Evolutionary conservation across 1,284 basidiomycete species (phyloP).

Genomic region (Moesziomyces globuligerus): DNA sequence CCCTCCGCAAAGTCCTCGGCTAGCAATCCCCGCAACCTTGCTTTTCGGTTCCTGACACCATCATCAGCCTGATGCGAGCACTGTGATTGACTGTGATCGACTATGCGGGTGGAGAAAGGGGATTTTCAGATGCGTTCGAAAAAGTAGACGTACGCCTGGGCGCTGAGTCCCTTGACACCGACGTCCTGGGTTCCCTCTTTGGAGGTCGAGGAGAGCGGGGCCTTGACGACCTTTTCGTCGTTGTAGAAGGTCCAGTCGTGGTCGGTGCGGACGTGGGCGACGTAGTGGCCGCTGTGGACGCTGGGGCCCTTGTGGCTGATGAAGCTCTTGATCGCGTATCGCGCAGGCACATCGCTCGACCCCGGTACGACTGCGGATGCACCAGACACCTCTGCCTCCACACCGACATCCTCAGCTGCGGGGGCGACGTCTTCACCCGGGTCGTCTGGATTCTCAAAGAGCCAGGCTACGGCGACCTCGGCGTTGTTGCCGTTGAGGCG

Average conservation of each 20-base stretch:
- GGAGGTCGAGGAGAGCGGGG: conserved; percentile 22
- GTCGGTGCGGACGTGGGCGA: conserved; percentile 76
- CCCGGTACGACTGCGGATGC: conserved; percentile 48
- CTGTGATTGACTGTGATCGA: too few species aligned
- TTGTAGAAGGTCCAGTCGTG: conserved; percentile 57
- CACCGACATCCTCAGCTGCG: conserved; percentile 1
- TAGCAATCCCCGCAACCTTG: conserved; percentile 37
- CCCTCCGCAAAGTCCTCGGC: conserved; percentile 83
- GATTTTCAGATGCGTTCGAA: conserved; percentile 38
- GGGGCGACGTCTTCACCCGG: conserved; percentile 73
- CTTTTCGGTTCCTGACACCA: background rate
- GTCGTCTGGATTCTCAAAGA: conserved; percentile 95
- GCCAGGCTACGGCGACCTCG: conserved; percentile 92
- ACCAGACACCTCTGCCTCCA: conserved; percentile 5
- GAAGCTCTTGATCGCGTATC: conserved; percentile 86
- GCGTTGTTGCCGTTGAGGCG: conserved; percentile 81
- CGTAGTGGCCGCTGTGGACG: conserved; percentile 83
- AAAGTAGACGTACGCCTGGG: conserved; percentile 57
- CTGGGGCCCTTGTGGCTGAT: conserved; percentile 92
- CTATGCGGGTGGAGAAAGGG: background rate
- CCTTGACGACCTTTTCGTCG: conserved; percentile 51
- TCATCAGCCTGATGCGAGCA: background rate
- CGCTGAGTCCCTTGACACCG: conserved; percentile 38
- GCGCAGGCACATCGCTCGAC: conserved; percentile 74
- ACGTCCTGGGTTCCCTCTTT: conserved; percentile 27